Percentiles rank a stretch among this genome's conserved stretches.
Evolutionary conservation across 257 asterid species (phyloP).

Genomic region (Apocynum venetum): DNA sequence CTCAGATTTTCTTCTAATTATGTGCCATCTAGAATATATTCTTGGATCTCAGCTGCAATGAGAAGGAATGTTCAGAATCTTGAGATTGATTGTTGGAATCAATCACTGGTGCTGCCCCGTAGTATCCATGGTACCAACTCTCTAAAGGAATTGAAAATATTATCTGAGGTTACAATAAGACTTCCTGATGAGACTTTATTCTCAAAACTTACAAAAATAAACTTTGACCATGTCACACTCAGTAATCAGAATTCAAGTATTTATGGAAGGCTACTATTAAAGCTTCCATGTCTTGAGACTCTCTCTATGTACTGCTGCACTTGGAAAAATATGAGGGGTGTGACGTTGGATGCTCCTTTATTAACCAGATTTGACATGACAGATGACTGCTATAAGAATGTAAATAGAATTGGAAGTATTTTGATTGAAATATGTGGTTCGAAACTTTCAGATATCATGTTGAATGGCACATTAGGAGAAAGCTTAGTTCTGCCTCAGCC

Average conservation of each 20-base stretch:
- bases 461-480: background rate
- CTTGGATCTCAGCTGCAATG: background rate
- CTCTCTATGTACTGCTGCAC: background rate
- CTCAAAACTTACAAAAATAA: background rate
- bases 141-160: background rate
- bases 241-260: background rate
- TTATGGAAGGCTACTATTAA: background rate
- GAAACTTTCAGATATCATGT: background rate
- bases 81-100: background rate
- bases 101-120: background rate
- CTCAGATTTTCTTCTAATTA: background rate
- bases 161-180: background rate
- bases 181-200: background rate
- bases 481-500: background rate
- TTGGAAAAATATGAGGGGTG: background rate
- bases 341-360: background rate
- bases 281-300: background rate
- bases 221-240: background rate
- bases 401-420: background rate
- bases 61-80: background rate
- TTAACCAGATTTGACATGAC: background rate
- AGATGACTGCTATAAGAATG: background rate
- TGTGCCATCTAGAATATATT: too few relatives aligned
- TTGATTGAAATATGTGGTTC: background rate
- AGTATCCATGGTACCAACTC: background rate